Percentiles rank a stretch among this genome's conserved stretches.
These are phyloP conservation scores for Aegilops longissima DNA, from an alignment of 176 grass and related monocot species.

Conservation along the genomic window DNA sequence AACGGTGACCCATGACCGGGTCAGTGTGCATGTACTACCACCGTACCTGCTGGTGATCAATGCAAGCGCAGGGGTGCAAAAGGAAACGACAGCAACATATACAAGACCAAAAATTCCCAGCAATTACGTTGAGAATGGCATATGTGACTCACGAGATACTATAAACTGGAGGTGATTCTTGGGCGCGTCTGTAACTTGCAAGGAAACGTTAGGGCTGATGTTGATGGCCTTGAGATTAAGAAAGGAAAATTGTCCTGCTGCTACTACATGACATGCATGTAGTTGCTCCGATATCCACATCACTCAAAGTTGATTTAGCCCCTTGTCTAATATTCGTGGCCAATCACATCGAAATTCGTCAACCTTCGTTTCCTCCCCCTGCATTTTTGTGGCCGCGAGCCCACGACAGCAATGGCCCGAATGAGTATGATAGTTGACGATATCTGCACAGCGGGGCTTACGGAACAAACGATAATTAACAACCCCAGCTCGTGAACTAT, in stretches of 20 bases:
- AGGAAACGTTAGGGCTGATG: not conserved
- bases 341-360: not conserved
- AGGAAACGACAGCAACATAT: not conserved
- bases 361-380: not conserved
- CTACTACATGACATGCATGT: constrained; percentile 11
- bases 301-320: not conserved
- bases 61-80: not conserved
- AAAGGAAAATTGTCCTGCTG: not conserved
- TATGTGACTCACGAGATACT: not conserved
- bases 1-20: not conserved
- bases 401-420: not conserved
- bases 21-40: not conserved
- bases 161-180: not conserved
- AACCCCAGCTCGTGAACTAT: not conserved
- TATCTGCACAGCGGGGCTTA: not conserved
- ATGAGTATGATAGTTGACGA: not conserved
- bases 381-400: not conserved
- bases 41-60: not conserved
- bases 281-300: not conserved
- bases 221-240: not conserved
- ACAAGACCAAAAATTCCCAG: not conserved
- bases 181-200: not conserved
- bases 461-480: not conserved
- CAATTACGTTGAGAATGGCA: not conserved
- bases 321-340: not conserved